phyloP scores from a whole-genome alignment of 768 basidiomycete species.

The Xerocomellus chrysenteron region DNA sequence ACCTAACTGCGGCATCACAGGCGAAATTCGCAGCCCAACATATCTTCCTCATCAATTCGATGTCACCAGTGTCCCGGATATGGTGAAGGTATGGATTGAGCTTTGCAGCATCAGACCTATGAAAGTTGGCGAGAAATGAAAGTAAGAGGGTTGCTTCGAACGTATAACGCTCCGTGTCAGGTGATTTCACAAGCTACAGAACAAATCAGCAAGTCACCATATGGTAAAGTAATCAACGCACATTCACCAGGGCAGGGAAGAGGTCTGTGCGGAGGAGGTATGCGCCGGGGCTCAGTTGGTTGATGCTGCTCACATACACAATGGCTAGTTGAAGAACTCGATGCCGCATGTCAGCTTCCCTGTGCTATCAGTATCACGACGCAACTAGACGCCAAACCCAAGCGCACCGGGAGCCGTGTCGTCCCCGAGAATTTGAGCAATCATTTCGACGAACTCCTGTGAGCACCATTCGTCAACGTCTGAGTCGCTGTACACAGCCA shows the following conservation, averaged over 20 bases:
- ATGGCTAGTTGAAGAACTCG: conserved; percentile 56
- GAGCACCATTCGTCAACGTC: neutral
- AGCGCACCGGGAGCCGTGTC: conserved; percentile 36
- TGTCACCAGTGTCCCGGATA: conserved; percentile 48
- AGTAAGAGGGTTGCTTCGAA: conserved; percentile 62
- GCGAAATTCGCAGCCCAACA: conserved; percentile 57
- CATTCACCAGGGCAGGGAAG: conserved; percentile 52
- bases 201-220: neutral
- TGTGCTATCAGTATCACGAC: neutral
- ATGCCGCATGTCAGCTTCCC: conserved; percentile 49
- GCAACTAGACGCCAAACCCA: neutral
- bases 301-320: conserved; percentile 56
- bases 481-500: neutral
- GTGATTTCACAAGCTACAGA: conserved; percentile 52
- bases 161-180: conserved; percentile 53
- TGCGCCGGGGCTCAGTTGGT: conserved; percentile 67
- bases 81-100: conserved; percentile 63
- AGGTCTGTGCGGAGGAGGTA: conserved; percentile 66
- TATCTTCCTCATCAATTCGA: conserved; percentile 53
- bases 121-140: conserved; percentile 66
- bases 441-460: conserved; percentile 50
- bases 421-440: conserved; percentile 49
- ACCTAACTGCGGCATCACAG: conserved; percentile 53
- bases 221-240: conserved; percentile 26
- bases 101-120: conserved; percentile 68